Evolutionary conservation across 345 rosid species (phyloP).

Genomic region (Mallotus nudiflorus): DNA sequence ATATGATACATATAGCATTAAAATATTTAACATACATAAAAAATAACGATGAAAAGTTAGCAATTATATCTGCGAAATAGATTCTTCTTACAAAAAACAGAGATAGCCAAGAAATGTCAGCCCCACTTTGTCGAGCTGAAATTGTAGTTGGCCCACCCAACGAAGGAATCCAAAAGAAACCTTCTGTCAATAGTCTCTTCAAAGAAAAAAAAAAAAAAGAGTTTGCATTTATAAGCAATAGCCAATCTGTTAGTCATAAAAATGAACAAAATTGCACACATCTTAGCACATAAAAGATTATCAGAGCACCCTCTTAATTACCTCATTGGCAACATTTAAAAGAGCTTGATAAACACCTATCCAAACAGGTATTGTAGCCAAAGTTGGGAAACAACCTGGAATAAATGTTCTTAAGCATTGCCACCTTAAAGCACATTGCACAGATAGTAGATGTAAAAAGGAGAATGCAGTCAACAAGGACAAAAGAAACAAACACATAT

Average conservation of each 20-base stretch:
- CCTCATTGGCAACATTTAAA: conserved; percentile 93
- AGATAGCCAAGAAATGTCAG: conserved; percentile 92
- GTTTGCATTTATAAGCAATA: conserved; percentile 19
- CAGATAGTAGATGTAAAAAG: conserved; percentile 1
- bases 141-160: conserved; percentile 92
- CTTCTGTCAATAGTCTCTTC: conserved; percentile 89
- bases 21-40: background rate
- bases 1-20: no score
- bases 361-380: conserved; percentile 78
- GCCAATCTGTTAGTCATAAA: background rate
- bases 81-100: conserved; percentile 82
- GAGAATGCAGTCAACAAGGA: background rate
- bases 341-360: conserved; percentile 99
- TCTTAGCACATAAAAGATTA: conserved; percentile 6
- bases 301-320: conserved; percentile 24
- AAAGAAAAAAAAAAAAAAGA: conserved; percentile 21
- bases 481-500: background rate
- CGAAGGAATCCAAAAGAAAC: conserved; percentile 99
- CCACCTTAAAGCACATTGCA: conserved; percentile 10
- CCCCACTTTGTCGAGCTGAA: conserved; percentile 96
- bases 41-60: conserved; percentile 9
- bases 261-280: background rate
- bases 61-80: conserved; percentile 6
- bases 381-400: conserved; percentile 84
- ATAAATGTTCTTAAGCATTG: conserved; percentile 24